Conservation (phyloP, 768 basidiomycete species). For the Leucosporidium yakuticum region DNA sequence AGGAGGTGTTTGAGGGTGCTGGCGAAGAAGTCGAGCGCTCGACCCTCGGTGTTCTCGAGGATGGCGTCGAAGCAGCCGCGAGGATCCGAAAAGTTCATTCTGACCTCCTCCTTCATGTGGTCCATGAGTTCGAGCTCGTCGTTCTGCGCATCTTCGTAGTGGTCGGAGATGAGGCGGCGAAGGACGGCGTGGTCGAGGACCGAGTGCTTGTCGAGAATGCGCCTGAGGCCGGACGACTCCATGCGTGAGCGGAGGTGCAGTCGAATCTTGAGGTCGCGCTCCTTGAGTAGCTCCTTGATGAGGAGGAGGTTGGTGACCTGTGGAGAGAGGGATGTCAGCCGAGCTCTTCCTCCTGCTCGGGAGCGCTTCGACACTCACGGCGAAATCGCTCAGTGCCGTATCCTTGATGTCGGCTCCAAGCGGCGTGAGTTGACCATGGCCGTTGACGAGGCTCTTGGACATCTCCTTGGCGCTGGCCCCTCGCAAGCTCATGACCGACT, state of each 20-base stretch:
- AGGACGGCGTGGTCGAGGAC: slow-evolving; percentile 73
- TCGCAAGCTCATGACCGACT: slow-evolving; percentile 63
- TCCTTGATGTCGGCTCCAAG: slow-evolving; percentile 43
- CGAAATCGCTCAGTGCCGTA: slow-evolving; percentile 72
- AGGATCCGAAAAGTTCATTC: slow-evolving; percentile 70
- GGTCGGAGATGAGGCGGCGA: slow-evolving; percentile 59
- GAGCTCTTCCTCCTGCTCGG: not conserved
- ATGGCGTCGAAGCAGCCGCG: slow-evolving; percentile 83
- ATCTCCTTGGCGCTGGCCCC: slow-evolving; percentile 26
- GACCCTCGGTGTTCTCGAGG: slow-evolving; percentile 65
- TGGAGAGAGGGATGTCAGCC: slow-evolving; percentile 6
- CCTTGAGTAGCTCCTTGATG: slow-evolving; percentile 61
- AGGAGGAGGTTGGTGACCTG: slow-evolving; percentile 57
- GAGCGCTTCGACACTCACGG: slow-evolving; percentile 53
- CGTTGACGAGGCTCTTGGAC: slow-evolving; percentile 16
- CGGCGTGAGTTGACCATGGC: slow-evolving; percentile 21
- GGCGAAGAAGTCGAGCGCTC: slow-evolving; percentile 75
- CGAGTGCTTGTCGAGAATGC: slow-evolving; percentile 62
- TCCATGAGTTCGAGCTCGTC: slow-evolving; percentile 60
- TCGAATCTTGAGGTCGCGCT: slow-evolving; percentile 75
- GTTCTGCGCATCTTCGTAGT: slow-evolving; percentile 67
- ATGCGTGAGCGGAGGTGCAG: slow-evolving; percentile 81
- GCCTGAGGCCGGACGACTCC: slow-evolving; percentile 74
- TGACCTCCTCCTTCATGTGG: slow-evolving; percentile 52
- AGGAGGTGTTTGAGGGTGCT: slow-evolving; percentile 92